Evolutionary conservation across 768 basidiomycete genomes (phyloP).

Genomic region (Rhodosporidiobolus odoratus): DNA sequence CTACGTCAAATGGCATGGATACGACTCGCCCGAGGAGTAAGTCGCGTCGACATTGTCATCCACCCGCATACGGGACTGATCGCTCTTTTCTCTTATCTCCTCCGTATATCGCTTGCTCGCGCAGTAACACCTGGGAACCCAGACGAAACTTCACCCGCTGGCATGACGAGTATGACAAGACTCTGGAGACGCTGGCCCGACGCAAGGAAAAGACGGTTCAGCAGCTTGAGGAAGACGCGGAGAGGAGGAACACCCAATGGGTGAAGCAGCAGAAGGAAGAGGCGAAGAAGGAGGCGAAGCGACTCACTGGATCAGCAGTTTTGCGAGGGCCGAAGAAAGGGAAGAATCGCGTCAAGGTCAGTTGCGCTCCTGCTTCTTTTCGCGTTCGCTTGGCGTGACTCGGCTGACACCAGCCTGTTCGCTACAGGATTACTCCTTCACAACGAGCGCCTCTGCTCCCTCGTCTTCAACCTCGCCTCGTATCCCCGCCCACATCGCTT

Average conservation of each 20-base stretch:
- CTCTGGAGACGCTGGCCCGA: fast-evolving
- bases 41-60: neutral
- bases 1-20: neutral
- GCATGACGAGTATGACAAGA: neutral
- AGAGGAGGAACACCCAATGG: neutral
- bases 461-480: too few species aligned
- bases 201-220: neutral
- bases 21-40: neutral
- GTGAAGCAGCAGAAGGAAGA: neutral
- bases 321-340: neutral
- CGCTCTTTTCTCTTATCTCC: neutral
- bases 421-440: too few species aligned
- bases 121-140: constrained; percentile 18
- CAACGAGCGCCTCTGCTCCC: too few species aligned
- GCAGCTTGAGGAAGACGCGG: neutral
- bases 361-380: too few species aligned
- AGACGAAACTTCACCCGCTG: neutral
- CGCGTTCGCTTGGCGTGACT: too few species aligned
- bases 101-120: neutral
- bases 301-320: neutral
- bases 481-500: too few species aligned
- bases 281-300: neutral
- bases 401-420: too few species aligned
- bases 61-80: too few species aligned
- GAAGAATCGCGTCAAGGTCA: neutral